Percentiles rank a stretch among this genome's conserved stretches.
These are phyloP conservation scores for Sindora glabra DNA, from an alignment of 306 rosid species.

Conservation along the genomic window DNA sequence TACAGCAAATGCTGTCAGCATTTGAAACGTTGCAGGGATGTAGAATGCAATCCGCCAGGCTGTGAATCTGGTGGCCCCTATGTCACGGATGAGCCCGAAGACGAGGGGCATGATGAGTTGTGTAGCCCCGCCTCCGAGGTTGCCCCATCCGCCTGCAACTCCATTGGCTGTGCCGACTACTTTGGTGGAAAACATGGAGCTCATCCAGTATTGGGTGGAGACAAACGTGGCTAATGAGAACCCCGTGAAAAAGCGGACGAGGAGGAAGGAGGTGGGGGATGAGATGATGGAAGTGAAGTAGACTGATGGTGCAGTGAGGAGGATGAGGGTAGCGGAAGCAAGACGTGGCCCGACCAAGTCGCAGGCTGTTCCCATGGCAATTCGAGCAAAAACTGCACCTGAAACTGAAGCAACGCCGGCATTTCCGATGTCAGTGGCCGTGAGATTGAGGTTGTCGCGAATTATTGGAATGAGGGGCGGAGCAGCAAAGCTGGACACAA, in stretches of 20 bases:
- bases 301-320: conserved; percentile 65
- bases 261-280: conserved; percentile 50
- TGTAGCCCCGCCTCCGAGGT: conserved; percentile 83
- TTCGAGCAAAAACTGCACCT: conserved; percentile 70
- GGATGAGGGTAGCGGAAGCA: conserved; percentile 59
- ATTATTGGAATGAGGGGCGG: conserved; percentile 78
- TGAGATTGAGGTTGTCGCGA: conserved; percentile 77
- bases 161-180: conserved; percentile 79
- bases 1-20: conserved; percentile 47
- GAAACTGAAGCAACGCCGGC: conserved; percentile 90
- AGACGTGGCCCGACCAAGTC: conserved; percentile 78
- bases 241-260: conserved; percentile 74
- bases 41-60: conserved; percentile 87
- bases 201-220: conserved; percentile 95
- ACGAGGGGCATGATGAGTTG: conserved; percentile 90
- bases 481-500: conserved; percentile 70
- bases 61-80: conserved; percentile 54
- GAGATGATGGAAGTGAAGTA: conserved; percentile 46
- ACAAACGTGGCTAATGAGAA: conserved; percentile 82
- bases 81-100: conserved; percentile 34
- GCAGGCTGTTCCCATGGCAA: conserved; percentile 85
- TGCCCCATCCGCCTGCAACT: conserved; percentile 76
- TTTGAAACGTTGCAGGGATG: conserved; percentile 65
- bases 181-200: conserved; percentile 76
- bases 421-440: conserved; percentile 85